Base-by-base conservation (phyloP, 495 filamentous ascomycete genomes). In the Letharia lupina region DNA sequence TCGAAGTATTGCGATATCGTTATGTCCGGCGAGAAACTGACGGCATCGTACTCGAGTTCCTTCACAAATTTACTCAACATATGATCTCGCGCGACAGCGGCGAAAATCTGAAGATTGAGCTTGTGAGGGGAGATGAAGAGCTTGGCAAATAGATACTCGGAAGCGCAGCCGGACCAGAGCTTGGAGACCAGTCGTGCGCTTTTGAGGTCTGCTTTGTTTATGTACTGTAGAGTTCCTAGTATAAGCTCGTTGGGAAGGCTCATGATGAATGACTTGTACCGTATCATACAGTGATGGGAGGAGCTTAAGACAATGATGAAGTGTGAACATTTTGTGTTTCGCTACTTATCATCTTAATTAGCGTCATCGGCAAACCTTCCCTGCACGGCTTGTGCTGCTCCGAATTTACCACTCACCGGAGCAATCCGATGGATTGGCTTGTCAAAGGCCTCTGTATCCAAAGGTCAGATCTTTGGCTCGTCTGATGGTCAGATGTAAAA, bases 51-150 rank as follows among this genome's bases (percentile, higher is more conserved):
- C 20, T 39, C 33, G 18, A 60, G 8, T 13, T 60, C 33, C n/a
- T 41, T 37, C 23, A 60, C 39, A 33, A 7, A 60, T 60, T 11
- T n/a, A 9, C 33, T 37, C 39, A 60, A 23, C 8, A 2, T 23
- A 10, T 33, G 57, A 10, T 60, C 3, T 41, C 4, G 31, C 16
- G 35, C 4, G 16, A 37, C 8, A 16, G 57, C 6, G 5, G 7
- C 35, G 11, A 60, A 60, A 20, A 28, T 23, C 11, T 39, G 16
- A 4, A 60, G 16, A 18, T 60, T 60, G 57, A 41, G 35, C 20
- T 16, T 13, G 57, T 60, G 57, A 60, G 57, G 57, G 18, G 57
- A 60, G 39, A 60, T 60, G 57, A 39, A 60, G 16, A 60, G 18
- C 33, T 60, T 60, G 57, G 57, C n/a, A 13, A 60, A 60, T 16